Evolutionary conservation across 108 stramenopile genomes (phyloP).

Genomic region (Nitzschia palea): DNA sequence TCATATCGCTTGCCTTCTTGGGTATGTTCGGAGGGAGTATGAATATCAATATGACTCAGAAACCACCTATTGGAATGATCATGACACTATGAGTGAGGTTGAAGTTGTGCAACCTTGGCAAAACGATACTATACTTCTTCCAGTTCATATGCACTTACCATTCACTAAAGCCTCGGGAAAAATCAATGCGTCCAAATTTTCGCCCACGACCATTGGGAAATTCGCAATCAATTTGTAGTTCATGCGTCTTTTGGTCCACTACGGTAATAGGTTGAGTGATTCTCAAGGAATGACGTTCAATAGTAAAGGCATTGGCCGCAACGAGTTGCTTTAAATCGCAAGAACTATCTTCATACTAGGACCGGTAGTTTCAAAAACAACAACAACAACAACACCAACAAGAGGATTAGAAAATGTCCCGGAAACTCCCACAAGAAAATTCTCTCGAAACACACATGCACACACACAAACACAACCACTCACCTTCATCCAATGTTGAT

Average conservation of each 20-base stretch:
- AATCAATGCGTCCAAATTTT: constrained; percentile 42
- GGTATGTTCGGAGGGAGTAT: constrained; percentile 45
- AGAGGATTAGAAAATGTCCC: not conserved
- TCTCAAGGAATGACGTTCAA: constrained; percentile 45
- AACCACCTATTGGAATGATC: too few species aligned
- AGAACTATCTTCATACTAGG: not conserved
- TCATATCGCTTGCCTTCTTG: constrained; percentile 54
- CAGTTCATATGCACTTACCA: too few species aligned
- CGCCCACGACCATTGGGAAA: constrained; percentile 6
- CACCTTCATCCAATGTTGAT: constrained; percentile 55
- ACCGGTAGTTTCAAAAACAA: too few species aligned
- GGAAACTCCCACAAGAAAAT: not conserved
- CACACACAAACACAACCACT: constrained; percentile 22
- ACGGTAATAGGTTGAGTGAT: constrained; percentile 34
- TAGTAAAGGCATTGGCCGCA: constrained; percentile 30
- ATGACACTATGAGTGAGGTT: too few species aligned
- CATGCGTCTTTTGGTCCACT: constrained; percentile 5
- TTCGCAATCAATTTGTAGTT: constrained; percentile 13
- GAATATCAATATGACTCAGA: constrained; percentile 44
- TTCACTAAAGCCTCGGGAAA: constrained; percentile 46
- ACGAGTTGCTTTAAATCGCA: constrained; percentile 37
- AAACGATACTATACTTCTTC: too few species aligned
- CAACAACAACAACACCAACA: too few species aligned
- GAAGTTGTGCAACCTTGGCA: too few species aligned
- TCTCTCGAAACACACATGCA: not conserved